Evolutionary conservation across 331 rosid species (phyloP), one percentile per base, ranked within the genome.

Genomic region (Stylosanthes scabra): DNA sequence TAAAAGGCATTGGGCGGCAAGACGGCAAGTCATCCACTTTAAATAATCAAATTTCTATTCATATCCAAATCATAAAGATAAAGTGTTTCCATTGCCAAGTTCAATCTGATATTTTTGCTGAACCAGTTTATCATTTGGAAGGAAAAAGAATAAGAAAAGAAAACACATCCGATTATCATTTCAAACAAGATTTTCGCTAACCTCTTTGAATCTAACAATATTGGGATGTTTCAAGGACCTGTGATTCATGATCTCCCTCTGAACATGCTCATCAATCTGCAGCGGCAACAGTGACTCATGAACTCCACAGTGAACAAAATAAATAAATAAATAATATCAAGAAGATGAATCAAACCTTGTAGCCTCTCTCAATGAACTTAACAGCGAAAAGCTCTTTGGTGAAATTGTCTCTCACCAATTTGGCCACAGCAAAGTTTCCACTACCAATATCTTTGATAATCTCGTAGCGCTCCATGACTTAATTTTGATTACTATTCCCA

Each of bases 141-240:
- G 6, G 6, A 45, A 27, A 65, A 65, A 11, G 39, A 66, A 46
- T 3, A 14, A 2, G 8, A 2, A 2, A 9, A 52, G 11, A 41
- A 68, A 42, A 55, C 55, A 54, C 2, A 11, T 50, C 65, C 54
- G 29, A 42, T 31, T 77, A 45, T 27, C 2, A 12, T 9, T 57
- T 45, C 29, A 57, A 66, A 41, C 39, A 27, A 59, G 49, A 20
- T 20, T 68, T 37, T 5, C 12, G 77, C 82, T 52, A 13, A 85
- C 93, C 97, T 89, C 96, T 83, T 92, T 92, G 87, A 92, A 92
- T 66, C 88, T 86, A 70, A 88, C 76, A 59, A 89, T 89, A 83
- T 92, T 89, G 25, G 96, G 89, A 80, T 92, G 96, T 88, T 92
- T 88, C 83, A 92, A 64, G 45, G 97, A 92, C 78, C 97, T 86